phyloP scores from a whole-genome alignment of 305 asterid species.

The Petunia hybrid region DNA sequence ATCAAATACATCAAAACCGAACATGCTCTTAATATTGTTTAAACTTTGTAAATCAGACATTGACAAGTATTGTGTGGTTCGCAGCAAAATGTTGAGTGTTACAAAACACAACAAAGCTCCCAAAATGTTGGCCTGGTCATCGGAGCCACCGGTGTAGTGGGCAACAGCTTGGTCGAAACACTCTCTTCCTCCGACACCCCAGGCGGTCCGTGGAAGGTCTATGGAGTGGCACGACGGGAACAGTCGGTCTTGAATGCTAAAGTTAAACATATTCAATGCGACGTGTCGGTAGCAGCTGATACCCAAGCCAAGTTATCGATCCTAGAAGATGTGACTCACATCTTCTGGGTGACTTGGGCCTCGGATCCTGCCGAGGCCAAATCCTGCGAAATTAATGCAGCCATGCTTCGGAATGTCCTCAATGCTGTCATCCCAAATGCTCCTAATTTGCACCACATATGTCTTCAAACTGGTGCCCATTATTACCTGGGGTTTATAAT shows the following conservation, averaged over 20 bases:
- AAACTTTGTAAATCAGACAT: neutral
- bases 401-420: slow-evolving; percentile 54
- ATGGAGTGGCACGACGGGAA: slow-evolving; percentile 61
- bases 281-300: slow-evolving; percentile 31
- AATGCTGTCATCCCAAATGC: slow-evolving; percentile 50
- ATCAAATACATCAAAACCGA: too few relatives aligned
- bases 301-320: neutral
- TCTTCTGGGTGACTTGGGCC: slow-evolving; percentile 65
- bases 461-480: slow-evolving; percentile 57
- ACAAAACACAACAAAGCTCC: slow-evolving; percentile 35
- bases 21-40: neutral
- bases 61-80: neutral
- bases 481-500: slow-evolving; percentile 55
- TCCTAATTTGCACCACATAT: slow-evolving; percentile 13
- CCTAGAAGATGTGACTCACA: slow-evolving; percentile 56
- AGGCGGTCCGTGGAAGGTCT: slow-evolving; percentile 42
- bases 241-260: slow-evolving; percentile 56
- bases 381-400: slow-evolving; percentile 51
- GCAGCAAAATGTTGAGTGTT: slow-evolving; percentile 45
- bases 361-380: slow-evolving; percentile 54
- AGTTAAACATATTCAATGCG: slow-evolving; percentile 60
- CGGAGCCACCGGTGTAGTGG: slow-evolving; percentile 72
- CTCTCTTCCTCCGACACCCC: slow-evolving; percentile 67
- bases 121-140: slow-evolving; percentile 57
- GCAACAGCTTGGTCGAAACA: slow-evolving; percentile 68